These are phyloP conservation scores for Teratosphaeria gauchensis DNA, from an alignment of 2,329 filamentous ascomycete genomes.

Conservation along the genomic window DNA sequence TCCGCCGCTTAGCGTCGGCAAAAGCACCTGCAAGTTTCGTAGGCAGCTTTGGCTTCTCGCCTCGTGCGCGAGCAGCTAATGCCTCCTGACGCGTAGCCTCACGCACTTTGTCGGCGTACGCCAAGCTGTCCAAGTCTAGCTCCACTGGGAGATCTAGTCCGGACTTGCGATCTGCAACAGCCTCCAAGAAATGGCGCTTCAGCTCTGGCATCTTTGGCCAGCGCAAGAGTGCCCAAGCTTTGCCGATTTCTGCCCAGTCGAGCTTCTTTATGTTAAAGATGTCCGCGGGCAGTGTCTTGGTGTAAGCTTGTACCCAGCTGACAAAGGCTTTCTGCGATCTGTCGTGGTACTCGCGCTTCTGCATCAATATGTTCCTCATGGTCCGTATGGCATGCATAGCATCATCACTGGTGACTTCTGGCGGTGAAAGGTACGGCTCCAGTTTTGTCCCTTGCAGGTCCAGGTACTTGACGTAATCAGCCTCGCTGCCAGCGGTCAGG, in stretches of 20 bases:
- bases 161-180: conserved; percentile 31
- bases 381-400: conserved; percentile 45
- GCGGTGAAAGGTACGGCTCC: conserved; percentile 26
- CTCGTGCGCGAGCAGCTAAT: conserved; percentile 17
- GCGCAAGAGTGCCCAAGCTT: conserved; percentile 75
- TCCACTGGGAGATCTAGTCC: conserved; percentile 25
- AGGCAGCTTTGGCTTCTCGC: conserved; percentile 14
- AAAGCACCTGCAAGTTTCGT: conserved; percentile 18
- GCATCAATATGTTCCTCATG: conserved; percentile 51
- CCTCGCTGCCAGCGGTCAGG: conserved; percentile 73
- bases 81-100: conserved; percentile 34
- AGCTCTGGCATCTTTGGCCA: conserved; percentile 90
- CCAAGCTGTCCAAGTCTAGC: conserved; percentile 30
- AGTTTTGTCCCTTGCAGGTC: conserved; percentile 30
- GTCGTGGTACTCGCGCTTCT: conserved; percentile 64
- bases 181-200: conserved; percentile 32
- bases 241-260: conserved; percentile 73
- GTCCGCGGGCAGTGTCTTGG: conserved; percentile 78
- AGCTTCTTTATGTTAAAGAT: conserved; percentile 79
- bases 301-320: conserved; percentile 84
- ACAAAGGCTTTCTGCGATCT: conserved; percentile 89
- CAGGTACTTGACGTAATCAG: conserved; percentile 82
- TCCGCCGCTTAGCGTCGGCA: conserved; percentile 19
- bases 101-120: conserved; percentile 36
- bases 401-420: conserved; percentile 49